Base-by-base conservation (phyloP, 1,139 yeast genomes). In the Blastobotrys indianensis region DNA sequence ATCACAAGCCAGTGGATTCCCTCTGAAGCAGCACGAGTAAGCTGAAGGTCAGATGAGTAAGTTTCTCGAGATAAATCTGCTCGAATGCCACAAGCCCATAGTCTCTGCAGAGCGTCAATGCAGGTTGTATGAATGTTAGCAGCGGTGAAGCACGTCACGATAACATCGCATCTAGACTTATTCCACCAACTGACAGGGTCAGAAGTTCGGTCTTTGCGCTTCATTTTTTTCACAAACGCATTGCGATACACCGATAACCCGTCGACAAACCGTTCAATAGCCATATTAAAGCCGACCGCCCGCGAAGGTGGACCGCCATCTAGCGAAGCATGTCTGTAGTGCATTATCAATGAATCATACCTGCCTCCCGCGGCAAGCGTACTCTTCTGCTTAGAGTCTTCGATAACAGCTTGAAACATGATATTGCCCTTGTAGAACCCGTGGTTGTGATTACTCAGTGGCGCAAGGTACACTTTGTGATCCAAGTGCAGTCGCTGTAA, bases 301-400 rank as follows among this genome's bases (percentile, higher is more conserved):
- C 76, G 76, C 11, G 61, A 60, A 5, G 77, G 76, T 0, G 73
- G 64, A 17, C 68, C 68, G 10, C 66, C 61, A 45, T 68, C 71
- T 7, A 62, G 52, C 2, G 75, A 66, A 3, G 74, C 72, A 53
- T 79, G 77, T 0, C 87, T 76, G 51, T 86, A 74, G 13, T 80
- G 74, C 2, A 77, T 69, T 16, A 88, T 76, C 53, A 90, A 70
- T 17, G 72, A 68, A 59, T 92, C 97, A 59, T 87, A 92, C 43
- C 98, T 70, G 1, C 98, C 98, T 39, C 98, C 98, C 0, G 94
- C 92, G 10, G 94, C 94, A 37, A 86, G 67, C 16, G 48, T 40
- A 37, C 90, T 58, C 39, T 63, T 64, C 13, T 51, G 52, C 51
- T 70, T 64, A 33, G 50, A 65, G 38, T 72, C 77, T 49, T 84